phyloP scores from a whole-genome alignment of 2,329 filamentous ascomycete species.

The Pseudogymnoascus sp. region DNA sequence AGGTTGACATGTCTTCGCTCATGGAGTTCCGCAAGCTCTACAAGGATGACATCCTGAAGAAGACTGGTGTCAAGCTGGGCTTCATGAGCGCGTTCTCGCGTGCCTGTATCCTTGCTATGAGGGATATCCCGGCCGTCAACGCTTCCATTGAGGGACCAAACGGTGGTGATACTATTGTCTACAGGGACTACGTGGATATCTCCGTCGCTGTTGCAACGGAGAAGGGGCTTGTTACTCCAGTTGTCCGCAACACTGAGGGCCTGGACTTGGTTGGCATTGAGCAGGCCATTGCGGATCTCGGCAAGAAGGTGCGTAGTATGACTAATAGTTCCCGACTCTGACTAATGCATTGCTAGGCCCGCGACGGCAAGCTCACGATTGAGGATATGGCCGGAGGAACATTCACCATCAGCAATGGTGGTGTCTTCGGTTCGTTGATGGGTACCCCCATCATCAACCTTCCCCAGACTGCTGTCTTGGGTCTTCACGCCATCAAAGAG shows the following conservation, averaged over 20 bases:
- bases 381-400: constrained; percentile 99
- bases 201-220: constrained; percentile 95
- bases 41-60: constrained; percentile 94
- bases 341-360: constrained; percentile 53
- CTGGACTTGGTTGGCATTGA: constrained; percentile 88
- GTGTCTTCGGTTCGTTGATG: constrained; percentile 95
- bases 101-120: constrained; percentile 85
- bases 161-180: constrained; percentile 94
- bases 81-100: constrained; percentile 98
- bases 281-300: constrained; percentile 83
- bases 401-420: constrained; percentile 96
- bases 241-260: constrained; percentile 86
- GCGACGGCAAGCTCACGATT: constrained; percentile 93
- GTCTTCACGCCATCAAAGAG: constrained; percentile 95
- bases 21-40: constrained; percentile 97
- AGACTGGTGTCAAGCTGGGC: constrained; percentile 94
- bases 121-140: constrained; percentile 89
- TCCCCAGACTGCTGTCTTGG: constrained; percentile 85
- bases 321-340: background rate
- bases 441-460: constrained; percentile 98
- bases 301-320: constrained; percentile 68
- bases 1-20: constrained; percentile 96
- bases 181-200: constrained; percentile 96
- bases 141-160: constrained; percentile 94
- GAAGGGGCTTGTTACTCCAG: constrained; percentile 93